These are phyloP conservation scores for Immersiporthe knoxdaviesiana DNA, from an alignment of 2,329 filamentous ascomycete species.

Conservation along the genomic window DNA sequence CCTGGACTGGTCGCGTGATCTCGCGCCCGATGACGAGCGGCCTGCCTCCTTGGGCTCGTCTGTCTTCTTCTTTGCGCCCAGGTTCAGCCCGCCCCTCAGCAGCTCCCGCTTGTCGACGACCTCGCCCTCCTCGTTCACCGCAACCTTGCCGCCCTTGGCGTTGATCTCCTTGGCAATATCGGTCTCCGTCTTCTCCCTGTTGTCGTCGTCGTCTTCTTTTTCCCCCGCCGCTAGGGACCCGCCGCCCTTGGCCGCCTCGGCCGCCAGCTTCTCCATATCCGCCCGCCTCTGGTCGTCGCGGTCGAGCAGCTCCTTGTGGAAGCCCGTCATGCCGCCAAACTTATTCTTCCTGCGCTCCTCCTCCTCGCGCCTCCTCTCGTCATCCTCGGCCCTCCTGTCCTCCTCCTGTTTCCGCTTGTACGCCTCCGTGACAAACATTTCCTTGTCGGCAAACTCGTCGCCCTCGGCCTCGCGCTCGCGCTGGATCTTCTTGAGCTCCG, in stretches of 20 bases:
- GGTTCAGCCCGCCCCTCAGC: slow-evolving; percentile 74
- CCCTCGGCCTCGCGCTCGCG: slow-evolving; percentile 79
- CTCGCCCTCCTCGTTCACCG: slow-evolving; percentile 80
- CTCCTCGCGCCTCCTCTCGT: slow-evolving; percentile 69
- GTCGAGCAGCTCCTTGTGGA: slow-evolving; percentile 75
- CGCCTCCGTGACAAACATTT: slow-evolving; percentile 82
- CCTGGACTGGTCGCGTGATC: slow-evolving; percentile 36
- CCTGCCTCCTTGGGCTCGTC: slow-evolving; percentile 42
- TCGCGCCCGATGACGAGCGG: slow-evolving; percentile 35
- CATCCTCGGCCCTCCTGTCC: slow-evolving; percentile 69
- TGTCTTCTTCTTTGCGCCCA: slow-evolving; percentile 64
- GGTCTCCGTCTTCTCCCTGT: slow-evolving; percentile 58
- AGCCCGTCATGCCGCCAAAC: slow-evolving; percentile 73
- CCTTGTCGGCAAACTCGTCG: slow-evolving; percentile 79
- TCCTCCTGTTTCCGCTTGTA: slow-evolving; percentile 84
- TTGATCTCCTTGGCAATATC: slow-evolving; percentile 71
- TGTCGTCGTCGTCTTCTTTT: slow-evolving; percentile 35
- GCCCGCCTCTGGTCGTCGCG: slow-evolving; percentile 71
- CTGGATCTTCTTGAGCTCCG: slow-evolving; percentile 79
- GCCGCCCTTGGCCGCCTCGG: slow-evolving; percentile 53
- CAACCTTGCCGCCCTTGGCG: slow-evolving; percentile 62
- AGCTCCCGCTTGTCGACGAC: slow-evolving; percentile 85
- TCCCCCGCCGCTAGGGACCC: slow-evolving; percentile 38
- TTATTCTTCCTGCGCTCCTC: slow-evolving; percentile 67
- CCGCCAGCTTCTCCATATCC: slow-evolving; percentile 69